phyloP scores from a whole-genome alignment of 208 protist genomes.

The Trypanosoma scelopori region DNA sequence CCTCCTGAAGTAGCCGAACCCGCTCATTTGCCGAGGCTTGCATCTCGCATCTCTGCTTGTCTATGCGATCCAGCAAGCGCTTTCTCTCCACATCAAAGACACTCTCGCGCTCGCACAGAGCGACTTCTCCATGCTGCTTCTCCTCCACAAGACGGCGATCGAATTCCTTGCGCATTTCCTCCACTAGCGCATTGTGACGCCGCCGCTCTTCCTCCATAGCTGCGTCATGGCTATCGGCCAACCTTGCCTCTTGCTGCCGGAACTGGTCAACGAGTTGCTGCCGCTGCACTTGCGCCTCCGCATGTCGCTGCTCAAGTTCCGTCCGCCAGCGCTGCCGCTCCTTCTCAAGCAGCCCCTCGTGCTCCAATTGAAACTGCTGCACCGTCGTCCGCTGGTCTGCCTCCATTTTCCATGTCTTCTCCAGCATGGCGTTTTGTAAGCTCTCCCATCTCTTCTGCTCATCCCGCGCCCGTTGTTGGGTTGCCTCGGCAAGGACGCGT shows the following conservation, averaged over 20 bases:
- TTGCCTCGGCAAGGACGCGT: conserved; percentile 1
- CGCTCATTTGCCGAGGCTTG: conserved; percentile 5
- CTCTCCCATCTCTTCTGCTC: conserved; percentile 12
- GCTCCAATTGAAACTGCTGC: conserved; percentile 2
- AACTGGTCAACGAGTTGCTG: conserved; percentile 23
- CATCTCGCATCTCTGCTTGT: conserved; percentile 6
- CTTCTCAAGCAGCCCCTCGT: conserved; percentile 4
- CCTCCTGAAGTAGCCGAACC: conserved; percentile 12
- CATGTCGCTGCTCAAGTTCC: conserved; percentile 6
- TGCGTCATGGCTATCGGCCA: conserved; percentile 9
- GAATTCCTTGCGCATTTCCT: conserved; percentile 13
- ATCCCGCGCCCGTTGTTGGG: neutral
- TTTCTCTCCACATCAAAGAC: conserved; percentile 10
- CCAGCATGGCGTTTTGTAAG: neutral
- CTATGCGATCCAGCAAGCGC: conserved; percentile 16
- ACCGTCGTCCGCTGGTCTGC: conserved; percentile 15
- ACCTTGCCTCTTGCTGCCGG: conserved; percentile 16
- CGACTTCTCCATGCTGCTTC: conserved; percentile 4
- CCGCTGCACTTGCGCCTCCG: conserved; percentile 8
- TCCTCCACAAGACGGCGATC: conserved; percentile 13
- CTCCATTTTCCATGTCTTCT: conserved; percentile 19
- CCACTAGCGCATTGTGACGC: conserved; percentile 14
- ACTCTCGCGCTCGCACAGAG: conserved; percentile 7
- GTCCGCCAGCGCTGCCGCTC: conserved; percentile 15
- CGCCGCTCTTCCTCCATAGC: conserved; percentile 23